Conservation (phyloP, 129 eudicot species). For the Escallonia rubra region DNA sequence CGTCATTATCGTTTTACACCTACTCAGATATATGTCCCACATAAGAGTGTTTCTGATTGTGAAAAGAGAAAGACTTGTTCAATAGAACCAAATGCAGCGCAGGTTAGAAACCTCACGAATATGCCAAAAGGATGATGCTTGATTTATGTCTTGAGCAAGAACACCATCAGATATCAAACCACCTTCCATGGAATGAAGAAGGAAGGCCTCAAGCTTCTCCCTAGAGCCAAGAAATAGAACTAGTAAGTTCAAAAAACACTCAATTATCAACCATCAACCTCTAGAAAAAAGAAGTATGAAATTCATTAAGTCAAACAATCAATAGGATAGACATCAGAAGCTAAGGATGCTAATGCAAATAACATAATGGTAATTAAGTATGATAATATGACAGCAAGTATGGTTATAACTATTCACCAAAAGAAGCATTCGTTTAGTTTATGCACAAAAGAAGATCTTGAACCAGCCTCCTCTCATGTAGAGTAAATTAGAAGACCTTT, state of each 20-base stretch:
- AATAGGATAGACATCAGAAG: background rate
- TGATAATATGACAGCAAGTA: too few relatives aligned
- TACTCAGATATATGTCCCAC: too few relatives aligned
- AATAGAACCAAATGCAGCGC: background rate
- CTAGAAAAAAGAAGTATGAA: too few relatives aligned
- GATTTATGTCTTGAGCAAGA: constrained; percentile 89
- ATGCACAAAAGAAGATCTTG: too few relatives aligned
- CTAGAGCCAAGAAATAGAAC: constrained; percentile 29
- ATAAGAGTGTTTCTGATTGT: background rate
- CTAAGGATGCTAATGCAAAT: background rate
- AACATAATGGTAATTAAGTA: too few relatives aligned
- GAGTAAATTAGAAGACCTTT: too few relatives aligned
- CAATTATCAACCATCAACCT: background rate
- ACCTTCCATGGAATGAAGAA: constrained; percentile 69
- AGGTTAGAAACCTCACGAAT: constrained; percentile 77
- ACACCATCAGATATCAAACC: constrained; percentile 84
- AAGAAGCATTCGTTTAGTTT: too few relatives aligned
- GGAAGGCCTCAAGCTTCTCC: constrained; percentile 92
- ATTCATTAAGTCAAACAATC: background rate
- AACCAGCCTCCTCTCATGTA: too few relatives aligned
- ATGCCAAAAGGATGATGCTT: constrained; percentile 89
- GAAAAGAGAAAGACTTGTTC: background rate
- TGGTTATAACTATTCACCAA: too few relatives aligned
- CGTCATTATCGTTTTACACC: too few relatives aligned
- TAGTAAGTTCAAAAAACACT: background rate